Conservation (phyloP, 2,329 filamentous ascomycete genomes). For the Uncinocarpus reesii region DNA sequence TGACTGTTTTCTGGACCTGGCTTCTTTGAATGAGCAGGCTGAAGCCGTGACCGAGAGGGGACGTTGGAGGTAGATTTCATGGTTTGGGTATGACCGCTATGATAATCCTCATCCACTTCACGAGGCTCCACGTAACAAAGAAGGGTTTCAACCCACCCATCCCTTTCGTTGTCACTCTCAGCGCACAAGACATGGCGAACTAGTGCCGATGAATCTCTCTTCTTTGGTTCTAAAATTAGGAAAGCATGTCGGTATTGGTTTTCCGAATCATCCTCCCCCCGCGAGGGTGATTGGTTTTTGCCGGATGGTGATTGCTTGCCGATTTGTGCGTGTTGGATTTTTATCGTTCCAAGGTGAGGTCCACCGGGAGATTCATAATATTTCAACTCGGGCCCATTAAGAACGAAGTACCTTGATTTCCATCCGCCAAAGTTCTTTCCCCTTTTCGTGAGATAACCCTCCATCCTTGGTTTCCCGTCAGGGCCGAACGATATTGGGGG, state of each 20-base stretch:
- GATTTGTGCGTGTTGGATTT: conserved; percentile 80
- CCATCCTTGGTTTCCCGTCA: conserved; percentile 61
- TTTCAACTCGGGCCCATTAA: conserved; percentile 62
- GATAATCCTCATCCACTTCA: conserved; percentile 32
- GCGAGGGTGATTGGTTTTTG: conserved; percentile 51
- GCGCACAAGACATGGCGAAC: conserved; percentile 92
- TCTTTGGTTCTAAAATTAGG: conserved; percentile 86
- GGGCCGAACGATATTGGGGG: conserved; percentile 39
- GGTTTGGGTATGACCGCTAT: conserved; percentile 20
- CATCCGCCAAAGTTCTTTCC: conserved; percentile 98
- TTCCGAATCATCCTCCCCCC: conserved; percentile 59
- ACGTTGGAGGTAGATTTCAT: conserved; percentile 4
- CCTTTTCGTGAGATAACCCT: conserved; percentile 87
- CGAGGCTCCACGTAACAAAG: conserved; percentile 76
- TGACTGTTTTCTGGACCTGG: conserved; percentile 30
- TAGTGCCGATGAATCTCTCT: conserved; percentile 78
- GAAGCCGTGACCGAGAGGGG: conserved; percentile 21
- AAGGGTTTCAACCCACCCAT: conserved; percentile 85
- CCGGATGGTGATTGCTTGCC: conserved; percentile 69
- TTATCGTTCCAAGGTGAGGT: conserved; percentile 84
- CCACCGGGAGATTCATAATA: conserved; percentile 91
- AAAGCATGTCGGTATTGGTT: conserved; percentile 97
- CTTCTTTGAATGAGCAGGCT: conserved; percentile 23
- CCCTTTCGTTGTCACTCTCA: conserved; percentile 84
- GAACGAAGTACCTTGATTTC: conserved; percentile 71